A percentile compares a stretch with the other conserved stretches of the same genome.
Conservation (phyloP, 306 rosid species). For the Chamaecrista fasciculata region DNA sequence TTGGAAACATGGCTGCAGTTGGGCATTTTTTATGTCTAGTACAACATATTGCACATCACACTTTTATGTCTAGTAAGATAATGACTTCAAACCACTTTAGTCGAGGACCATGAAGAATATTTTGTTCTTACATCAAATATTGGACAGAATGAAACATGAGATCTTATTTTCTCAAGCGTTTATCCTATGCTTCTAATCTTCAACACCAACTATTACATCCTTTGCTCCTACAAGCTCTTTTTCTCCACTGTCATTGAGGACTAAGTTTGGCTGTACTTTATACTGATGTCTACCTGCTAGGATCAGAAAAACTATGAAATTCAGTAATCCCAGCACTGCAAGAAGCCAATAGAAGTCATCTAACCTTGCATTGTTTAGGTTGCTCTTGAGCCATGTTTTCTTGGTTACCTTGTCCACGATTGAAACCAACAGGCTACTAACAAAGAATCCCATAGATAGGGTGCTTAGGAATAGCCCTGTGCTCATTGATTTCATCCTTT, state of each 20-base stretch:
- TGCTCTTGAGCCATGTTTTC: slow-evolving; percentile 70
- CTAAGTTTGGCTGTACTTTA: slow-evolving; percentile 43
- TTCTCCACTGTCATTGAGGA: slow-evolving; percentile 32
- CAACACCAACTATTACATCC: slow-evolving; percentile 36
- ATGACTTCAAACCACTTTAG: slow-evolving; percentile 16
- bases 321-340: slow-evolving; percentile 61
- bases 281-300: slow-evolving; percentile 77
- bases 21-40: not conserved
- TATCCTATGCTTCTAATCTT: slow-evolving; percentile 47
- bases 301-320: slow-evolving; percentile 58
- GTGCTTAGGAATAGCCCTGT: slow-evolving; percentile 83
- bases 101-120: slow-evolving; percentile 13
- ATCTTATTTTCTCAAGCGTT: not conserved
- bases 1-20: not conserved
- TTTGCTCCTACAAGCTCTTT: slow-evolving; percentile 51
- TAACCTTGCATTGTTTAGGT: slow-evolving; percentile 58
- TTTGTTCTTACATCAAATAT: slow-evolving; percentile 7
- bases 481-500: slow-evolving; percentile 96
- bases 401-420: slow-evolving; percentile 66
- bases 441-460: slow-evolving; percentile 87
- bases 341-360: slow-evolving; percentile 78
- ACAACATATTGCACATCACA: slow-evolving; percentile 12
- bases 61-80: too few species aligned
- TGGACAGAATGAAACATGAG: not conserved
- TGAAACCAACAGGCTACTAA: slow-evolving; percentile 75